These are phyloP conservation scores for Metschnikowia santaceciliae DNA, from an alignment of 805 yeast genomes.

Conservation along the genomic window DNA sequence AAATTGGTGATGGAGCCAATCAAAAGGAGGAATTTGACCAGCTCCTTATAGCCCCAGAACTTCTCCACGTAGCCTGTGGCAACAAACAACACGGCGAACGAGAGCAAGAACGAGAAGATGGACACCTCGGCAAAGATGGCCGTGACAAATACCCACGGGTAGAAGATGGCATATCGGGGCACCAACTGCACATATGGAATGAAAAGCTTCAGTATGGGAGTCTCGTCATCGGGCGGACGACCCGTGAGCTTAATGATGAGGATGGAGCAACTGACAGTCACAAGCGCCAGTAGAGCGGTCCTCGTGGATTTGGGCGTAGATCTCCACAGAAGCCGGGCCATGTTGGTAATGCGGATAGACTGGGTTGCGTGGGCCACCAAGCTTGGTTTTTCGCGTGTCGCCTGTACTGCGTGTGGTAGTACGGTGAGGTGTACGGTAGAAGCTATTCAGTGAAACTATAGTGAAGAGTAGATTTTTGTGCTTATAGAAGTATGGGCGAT, in stretches of 20 bases:
- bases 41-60: slow-evolving; percentile 50
- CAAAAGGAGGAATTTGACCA: slow-evolving; percentile 47
- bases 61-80: slow-evolving; percentile 47
- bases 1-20: slow-evolving; percentile 57
- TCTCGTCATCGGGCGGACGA: slow-evolving; percentile 14
- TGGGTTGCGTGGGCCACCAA: background rate
- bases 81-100: slow-evolving; percentile 33
- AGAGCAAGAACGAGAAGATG: slow-evolving; percentile 41
- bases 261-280: slow-evolving; percentile 38
- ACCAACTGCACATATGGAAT: slow-evolving; percentile 62
- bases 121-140: slow-evolving; percentile 64
- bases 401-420: too few relatives aligned
- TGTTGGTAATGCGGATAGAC: background rate
- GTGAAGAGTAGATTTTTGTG: too few relatives aligned
- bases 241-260: slow-evolving; percentile 33
- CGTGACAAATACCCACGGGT: slow-evolving; percentile 63
- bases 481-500: too few relatives aligned
- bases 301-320: slow-evolving; percentile 45
- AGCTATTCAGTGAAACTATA: too few relatives aligned
- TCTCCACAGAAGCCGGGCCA: slow-evolving; percentile 17
- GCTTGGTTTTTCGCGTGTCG: background rate
- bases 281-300: slow-evolving; percentile 37
- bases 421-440: too few relatives aligned
- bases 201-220: slow-evolving; percentile 33
- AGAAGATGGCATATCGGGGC: slow-evolving; percentile 49